These are phyloP conservation scores for Penicillium verrucosum DNA, from an alignment of 2,329 filamentous ascomycete species.

Conservation along the genomic window DNA sequence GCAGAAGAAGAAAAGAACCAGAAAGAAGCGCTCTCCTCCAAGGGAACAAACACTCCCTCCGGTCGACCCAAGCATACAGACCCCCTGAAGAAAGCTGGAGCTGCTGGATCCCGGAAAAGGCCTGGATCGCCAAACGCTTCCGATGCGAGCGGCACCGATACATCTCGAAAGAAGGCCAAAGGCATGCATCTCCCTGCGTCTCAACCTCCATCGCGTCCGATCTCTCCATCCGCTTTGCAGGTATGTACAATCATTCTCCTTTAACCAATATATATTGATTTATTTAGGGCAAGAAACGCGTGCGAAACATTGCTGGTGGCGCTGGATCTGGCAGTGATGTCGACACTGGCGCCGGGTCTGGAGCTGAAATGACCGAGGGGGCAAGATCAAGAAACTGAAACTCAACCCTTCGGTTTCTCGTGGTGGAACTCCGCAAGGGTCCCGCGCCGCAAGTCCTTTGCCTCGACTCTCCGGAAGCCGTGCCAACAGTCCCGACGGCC, in stretches of 20 bases:
- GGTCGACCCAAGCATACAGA: slow-evolving; percentile 55
- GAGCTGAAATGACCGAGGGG: slow-evolving; percentile 46
- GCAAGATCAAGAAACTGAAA: slow-evolving; percentile 49
- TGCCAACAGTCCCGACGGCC: slow-evolving; percentile 40
- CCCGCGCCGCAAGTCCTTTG: slow-evolving; percentile 48
- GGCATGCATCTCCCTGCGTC: slow-evolving; percentile 55
- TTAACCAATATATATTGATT: not conserved
- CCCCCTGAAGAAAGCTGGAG: slow-evolving; percentile 47
- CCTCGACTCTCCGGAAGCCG: slow-evolving; percentile 36
- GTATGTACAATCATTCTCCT: slow-evolving; percentile 21
- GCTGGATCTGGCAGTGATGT: slow-evolving; percentile 55
- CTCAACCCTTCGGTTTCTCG: slow-evolving; percentile 42
- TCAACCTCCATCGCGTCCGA: slow-evolving; percentile 55
- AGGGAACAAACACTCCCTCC: slow-evolving; percentile 67
- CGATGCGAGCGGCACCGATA: slow-evolving; percentile 89
- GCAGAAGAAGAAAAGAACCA: slow-evolving; percentile 54
- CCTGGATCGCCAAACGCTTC: slow-evolving; percentile 82
- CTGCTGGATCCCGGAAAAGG: slow-evolving; percentile 66
- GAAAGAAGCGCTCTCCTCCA: slow-evolving; percentile 59
- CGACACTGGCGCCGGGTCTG: slow-evolving; percentile 51
- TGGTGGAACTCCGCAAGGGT: slow-evolving; percentile 47
- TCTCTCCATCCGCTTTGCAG: slow-evolving; percentile 58
- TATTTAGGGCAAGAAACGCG: slow-evolving; percentile 51
- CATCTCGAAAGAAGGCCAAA: slow-evolving; percentile 73
- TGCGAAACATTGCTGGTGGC: slow-evolving; percentile 32